Evolutionary conservation across 768 basidiomycete genomes (phyloP).

Genomic region (Suillus plorans): DNA sequence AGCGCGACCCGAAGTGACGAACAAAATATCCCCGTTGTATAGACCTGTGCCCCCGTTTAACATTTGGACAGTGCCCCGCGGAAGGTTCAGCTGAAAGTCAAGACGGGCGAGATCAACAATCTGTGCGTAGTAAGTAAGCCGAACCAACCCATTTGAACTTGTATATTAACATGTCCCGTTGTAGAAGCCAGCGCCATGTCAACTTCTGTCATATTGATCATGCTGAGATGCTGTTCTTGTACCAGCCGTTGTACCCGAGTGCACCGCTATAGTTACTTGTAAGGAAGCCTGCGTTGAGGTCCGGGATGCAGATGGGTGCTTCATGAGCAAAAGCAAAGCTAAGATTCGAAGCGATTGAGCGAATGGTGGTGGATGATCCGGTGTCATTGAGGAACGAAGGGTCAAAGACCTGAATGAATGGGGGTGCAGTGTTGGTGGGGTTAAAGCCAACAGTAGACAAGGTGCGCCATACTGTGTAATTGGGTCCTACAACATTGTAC

Average conservation of each 20-base stretch:
- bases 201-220: slow-evolving; percentile 60
- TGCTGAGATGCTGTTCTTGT: slow-evolving; percentile 64
- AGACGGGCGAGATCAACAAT: slow-evolving; percentile 9
- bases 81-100: slow-evolving; percentile 53
- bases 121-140: not conserved
- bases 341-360: slow-evolving; percentile 56
- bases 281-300: slow-evolving; percentile 73
- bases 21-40: slow-evolving; percentile 54
- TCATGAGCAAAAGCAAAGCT: slow-evolving; percentile 80
- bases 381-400: slow-evolving; percentile 56
- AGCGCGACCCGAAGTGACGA: slow-evolving; percentile 67
- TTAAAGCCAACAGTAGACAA: slow-evolving; percentile 49
- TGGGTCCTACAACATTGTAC: slow-evolving; percentile 48
- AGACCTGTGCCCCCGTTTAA: slow-evolving; percentile 70
- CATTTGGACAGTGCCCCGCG: slow-evolving; percentile 55
- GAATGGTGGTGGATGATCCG: slow-evolving; percentile 55
- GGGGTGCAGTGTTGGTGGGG: slow-evolving; percentile 56
- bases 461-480: slow-evolving; percentile 37
- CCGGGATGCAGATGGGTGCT: slow-evolving; percentile 65
- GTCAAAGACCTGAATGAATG: slow-evolving; percentile 60
- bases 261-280: slow-evolving; percentile 66
- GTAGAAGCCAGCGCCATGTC: slow-evolving; percentile 41
- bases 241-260: slow-evolving; percentile 59
- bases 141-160: slow-evolving; percentile 36
- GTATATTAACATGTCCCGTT: slow-evolving; percentile 44